These are phyloP conservation scores for Solanum virginianum DNA, from an alignment of 257 asterid genomes.

Conservation along the genomic window DNA sequence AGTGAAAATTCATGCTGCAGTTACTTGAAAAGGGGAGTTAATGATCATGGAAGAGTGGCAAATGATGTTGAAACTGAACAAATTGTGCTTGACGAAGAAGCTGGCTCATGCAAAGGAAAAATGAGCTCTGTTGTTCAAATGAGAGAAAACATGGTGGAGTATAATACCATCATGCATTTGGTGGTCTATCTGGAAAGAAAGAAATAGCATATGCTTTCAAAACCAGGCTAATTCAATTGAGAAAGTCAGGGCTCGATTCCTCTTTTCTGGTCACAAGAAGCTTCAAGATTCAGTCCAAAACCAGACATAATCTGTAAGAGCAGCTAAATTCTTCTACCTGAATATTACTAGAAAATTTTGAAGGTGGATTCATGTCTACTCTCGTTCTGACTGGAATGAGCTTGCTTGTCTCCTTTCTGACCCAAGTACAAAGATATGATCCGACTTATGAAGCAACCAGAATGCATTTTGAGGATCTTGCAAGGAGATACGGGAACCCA, in stretches of 20 bases:
- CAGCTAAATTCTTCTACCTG: constrained; percentile 2
- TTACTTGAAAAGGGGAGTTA: constrained; percentile 93
- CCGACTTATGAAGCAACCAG: constrained; percentile 98
- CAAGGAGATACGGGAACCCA: constrained; percentile 88
- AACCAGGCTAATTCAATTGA: too few species aligned
- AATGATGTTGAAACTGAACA: constrained; percentile 99
- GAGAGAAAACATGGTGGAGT: too few species aligned
- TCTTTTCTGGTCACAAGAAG: constrained; percentile 99
- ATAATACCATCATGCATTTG: too few species aligned
- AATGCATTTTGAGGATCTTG: constrained; percentile 89
- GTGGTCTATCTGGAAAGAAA: too few species aligned
- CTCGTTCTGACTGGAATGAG: background rate
- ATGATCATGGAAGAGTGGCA: constrained; percentile 97
- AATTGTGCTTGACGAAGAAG: constrained; percentile 92
- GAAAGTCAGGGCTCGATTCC: constrained; percentile 99
- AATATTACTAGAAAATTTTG: background rate
- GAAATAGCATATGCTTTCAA: too few species aligned
- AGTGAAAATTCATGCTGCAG: constrained; percentile 29
- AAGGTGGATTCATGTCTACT: background rate
- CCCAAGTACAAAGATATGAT: constrained; percentile 94
- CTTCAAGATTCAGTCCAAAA: constrained; percentile 97
- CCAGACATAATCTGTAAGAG: constrained; percentile 94
- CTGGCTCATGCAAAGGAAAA: constrained; percentile 89
- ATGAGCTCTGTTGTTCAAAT: constrained; percentile 98
- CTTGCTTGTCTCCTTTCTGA: constrained; percentile 6